Conservation (phyloP, 192 early-diverging fungal genomes). For the Podila clonocystis region DNA sequence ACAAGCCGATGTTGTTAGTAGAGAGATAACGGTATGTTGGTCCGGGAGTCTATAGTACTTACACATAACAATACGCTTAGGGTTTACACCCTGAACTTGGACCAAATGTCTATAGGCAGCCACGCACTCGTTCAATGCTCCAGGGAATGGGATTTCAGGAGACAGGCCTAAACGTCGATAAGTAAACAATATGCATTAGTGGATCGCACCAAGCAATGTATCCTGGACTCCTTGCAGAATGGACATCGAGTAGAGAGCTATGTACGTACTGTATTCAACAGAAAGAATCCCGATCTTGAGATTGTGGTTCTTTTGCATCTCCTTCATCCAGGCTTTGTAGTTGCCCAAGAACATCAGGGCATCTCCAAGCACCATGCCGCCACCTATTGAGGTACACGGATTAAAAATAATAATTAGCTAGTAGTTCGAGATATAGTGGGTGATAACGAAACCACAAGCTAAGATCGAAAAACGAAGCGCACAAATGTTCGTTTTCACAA, state of each 20-base stretch:
- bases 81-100: constrained; percentile 24
- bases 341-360: constrained; percentile 39
- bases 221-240: neutral
- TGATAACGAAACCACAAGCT: too few species aligned
- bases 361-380: constrained; percentile 39
- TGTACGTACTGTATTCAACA: constrained; percentile 35
- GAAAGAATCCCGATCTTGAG: constrained; percentile 37
- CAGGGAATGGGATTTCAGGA: constrained; percentile 34
- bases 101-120: constrained; percentile 50
- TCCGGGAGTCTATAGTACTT: constrained; percentile 1
- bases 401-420: neutral
- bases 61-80: constrained; percentile 44
- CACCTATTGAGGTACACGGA: constrained; percentile 13
- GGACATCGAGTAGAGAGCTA: neutral
- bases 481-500: too few species aligned
- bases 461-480: too few species aligned
- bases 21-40: too few species aligned
- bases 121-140: constrained; percentile 47
- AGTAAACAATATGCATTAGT: neutral
- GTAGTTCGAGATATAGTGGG: neutral
- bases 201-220: neutral
- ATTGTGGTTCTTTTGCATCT: constrained; percentile 30
- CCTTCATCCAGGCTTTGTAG: constrained; percentile 48
- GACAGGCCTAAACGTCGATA: constrained; percentile 18
- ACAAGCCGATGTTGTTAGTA: too few species aligned